Base-by-base conservation (phyloP, 2,329 filamentous ascomycete species). In the Parasarocladium wereldwijsianum region DNA sequence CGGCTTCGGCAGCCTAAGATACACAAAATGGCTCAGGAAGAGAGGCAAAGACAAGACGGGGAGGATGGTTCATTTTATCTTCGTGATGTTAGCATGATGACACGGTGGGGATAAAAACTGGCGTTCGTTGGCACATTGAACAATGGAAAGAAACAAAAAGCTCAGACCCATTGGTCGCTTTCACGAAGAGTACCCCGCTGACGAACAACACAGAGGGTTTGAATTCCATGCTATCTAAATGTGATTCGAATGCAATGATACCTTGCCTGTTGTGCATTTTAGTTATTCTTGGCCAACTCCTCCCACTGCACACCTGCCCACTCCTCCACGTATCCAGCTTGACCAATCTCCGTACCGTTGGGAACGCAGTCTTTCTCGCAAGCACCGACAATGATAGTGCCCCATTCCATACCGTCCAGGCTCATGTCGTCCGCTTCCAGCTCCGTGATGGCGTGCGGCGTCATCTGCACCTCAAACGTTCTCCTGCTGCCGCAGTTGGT, bases 281-380 rank as follows among this genome's bases (percentile, higher is more conserved):
- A 51, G 30, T 54, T 49, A 16, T 40, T 37, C 45, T 57, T 61
- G 18, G 49, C 49, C 37, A 73, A 45, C 53, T 94, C 86, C 55
- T 98, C 90, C 90, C 87, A 98, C 54, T 98, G 90, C 39, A 96
- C 90, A 6, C 87, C 90, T n/a, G 70, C 75, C 87, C 90, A 98
- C 55, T 98, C 90, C 60, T 96, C 90, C 12, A 85, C 45, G 54
- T 92, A 96, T 2, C 76, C 82, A 1, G 75, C 69, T 44, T 74
- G 65, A 0, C 74, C 79, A 20, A 65, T 59, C 9, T 54, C 52
- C 6, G 72, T 64, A 1, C 68, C 66, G 5, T 52, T 51, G 11
- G 72, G 70, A 43, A 66, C 62, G 49, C 90, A 96, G 50, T 96
- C 83, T 46, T 57, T 70, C 39, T 67, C 71, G 51, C 90, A 98